Conservation (phyloP, 331 rosid species). For the Acacia pycnantha region DNA sequence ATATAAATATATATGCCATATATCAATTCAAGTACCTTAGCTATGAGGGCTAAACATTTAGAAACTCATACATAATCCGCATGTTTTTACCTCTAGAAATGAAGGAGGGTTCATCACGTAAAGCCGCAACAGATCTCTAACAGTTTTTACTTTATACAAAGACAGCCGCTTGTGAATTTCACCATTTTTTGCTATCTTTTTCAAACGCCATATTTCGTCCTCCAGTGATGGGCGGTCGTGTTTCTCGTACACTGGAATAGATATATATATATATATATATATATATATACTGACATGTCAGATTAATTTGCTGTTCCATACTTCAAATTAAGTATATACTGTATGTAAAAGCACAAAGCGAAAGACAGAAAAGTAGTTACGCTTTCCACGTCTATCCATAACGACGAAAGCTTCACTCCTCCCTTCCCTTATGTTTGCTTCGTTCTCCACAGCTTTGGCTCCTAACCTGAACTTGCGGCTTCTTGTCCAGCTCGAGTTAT, state of each 20-base stretch:
- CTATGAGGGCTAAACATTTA: neutral
- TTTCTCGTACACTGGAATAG: conserved; percentile 50
- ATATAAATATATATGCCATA: neutral
- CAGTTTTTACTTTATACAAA: conserved; percentile 4
- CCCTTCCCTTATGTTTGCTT: conserved; percentile 48
- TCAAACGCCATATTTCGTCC: conserved; percentile 68
- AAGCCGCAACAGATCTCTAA: conserved; percentile 45
- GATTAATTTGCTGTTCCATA: neutral
- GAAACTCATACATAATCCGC: neutral
- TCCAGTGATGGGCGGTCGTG: conserved; percentile 38
- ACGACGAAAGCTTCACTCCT: conserved; percentile 54
- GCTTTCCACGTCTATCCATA: conserved; percentile 54
- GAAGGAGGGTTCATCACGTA: conserved; percentile 24
- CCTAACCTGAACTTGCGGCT: conserved; percentile 52
- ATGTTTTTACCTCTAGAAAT: conserved; percentile 35
- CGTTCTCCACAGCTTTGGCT: conserved; percentile 24
- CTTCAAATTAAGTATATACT: neutral
- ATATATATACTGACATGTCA: neutral
- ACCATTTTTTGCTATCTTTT: conserved; percentile 46
- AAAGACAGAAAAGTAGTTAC: conserved; percentile 26
- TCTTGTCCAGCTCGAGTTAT: conserved; percentile 49
- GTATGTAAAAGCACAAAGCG: neutral
- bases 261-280: no score
- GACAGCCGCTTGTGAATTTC: conserved; percentile 22
- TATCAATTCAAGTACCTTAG: neutral